These are phyloP conservation scores for Zymoseptoria ardabiliae DNA, from an alignment of 2,329 filamentous ascomycete genomes.

Conservation along the genomic window DNA sequence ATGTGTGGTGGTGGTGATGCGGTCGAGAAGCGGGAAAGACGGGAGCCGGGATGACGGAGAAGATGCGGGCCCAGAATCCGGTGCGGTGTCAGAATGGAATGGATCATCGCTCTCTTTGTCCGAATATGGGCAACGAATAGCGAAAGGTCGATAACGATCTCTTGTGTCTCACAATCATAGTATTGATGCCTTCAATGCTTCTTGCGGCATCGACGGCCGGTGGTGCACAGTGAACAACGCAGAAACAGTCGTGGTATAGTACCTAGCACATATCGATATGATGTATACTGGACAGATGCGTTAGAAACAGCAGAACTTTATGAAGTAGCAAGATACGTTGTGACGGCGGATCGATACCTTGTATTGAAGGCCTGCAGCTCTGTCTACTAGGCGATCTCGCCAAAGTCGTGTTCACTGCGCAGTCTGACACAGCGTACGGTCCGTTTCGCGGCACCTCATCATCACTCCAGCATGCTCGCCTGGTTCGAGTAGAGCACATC, in stretches of 20 bases:
- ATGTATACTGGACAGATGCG: no score
- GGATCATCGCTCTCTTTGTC: no score
- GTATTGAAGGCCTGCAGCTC: not conserved
- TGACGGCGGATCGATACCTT: not conserved
- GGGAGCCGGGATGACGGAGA: not conserved
- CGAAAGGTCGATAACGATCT: no score
- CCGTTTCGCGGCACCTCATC: not conserved
- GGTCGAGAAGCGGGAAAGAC: not conserved
- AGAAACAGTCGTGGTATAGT: no score
- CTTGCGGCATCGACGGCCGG: no score
- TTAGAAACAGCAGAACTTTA: not conserved
- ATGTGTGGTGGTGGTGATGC: not conserved
- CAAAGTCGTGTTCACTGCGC: not conserved
- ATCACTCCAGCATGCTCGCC: constrained; percentile 87
- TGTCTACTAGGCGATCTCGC: constrained; percentile 2
- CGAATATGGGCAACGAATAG: no score
- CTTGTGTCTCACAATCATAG: no score
- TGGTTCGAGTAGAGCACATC: constrained; percentile 98
- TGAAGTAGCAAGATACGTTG: not conserved
- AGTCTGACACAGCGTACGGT: not conserved
- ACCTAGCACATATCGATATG: no score
- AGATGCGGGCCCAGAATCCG: no score
- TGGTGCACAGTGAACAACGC: no score
- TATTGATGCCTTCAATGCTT: no score
- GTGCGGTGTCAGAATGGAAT: no score